Evolutionary conservation across 2,329 filamentous ascomycete genomes (phyloP), one percentile per base, ranked within the genome.

Genomic region (Xylaria sp.): DNA sequence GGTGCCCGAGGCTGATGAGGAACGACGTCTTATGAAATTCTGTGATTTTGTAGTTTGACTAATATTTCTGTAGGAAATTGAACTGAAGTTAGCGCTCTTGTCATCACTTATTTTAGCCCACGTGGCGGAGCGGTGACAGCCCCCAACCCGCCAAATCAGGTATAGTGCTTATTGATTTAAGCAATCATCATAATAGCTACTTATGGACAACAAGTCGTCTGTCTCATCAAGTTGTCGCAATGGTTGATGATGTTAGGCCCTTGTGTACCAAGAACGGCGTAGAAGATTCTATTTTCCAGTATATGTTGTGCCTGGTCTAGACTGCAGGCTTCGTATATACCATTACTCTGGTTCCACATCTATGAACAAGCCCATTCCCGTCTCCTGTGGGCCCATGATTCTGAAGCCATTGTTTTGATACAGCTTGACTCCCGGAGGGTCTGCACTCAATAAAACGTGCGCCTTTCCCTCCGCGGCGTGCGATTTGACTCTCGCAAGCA

Each of bases 361-460:
- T 11, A 70, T 17, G 6, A 20, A 31, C 56, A 59, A 23, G 6
- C 31, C 40, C 68, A 71, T 84, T 5, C 82, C 82, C 64, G 81
- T 26, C 61, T 75, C 73, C n/a, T 66, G 54, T 1, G 79, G 78
- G 61, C 74, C 75, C 33, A 75, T 74, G 15, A 84, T 80, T 62
- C 80, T 78, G 71, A 87, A 87, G 13, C 84, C 85, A 70, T 83
- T 83, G 67, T 77, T 77, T 44, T 74, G 74, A 74, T 87, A 86
- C 63, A 86, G 70, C 68, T 73, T 79, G 64, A 82, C 77, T 0
- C 83, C 84, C 23, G 81, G 77, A 20, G 73, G 77, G 68, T 86
- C 84, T 6, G 84, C 84, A 5, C 84, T 75, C 62, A 87, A 70
- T 46, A 77, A 81, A 7, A 87, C 80, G 70, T 82, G 85, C 2